phyloP scores from a whole-genome alignment of 768 basidiomycete species.

The Termitomyces sp. region DNA sequence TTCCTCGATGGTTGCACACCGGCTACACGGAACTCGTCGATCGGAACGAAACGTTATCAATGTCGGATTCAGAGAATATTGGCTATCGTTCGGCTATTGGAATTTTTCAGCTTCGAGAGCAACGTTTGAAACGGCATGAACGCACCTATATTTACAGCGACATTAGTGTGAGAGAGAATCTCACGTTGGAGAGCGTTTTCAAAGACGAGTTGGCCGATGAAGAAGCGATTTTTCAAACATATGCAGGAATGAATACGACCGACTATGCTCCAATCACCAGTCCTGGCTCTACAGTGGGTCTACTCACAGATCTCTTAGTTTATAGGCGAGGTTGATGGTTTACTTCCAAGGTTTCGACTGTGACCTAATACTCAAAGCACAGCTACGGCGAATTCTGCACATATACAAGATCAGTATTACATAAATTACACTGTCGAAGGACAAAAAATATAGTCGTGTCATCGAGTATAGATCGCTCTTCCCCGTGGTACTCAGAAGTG shows the following conservation, averaged over 20 bases:
- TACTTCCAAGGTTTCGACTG: background rate
- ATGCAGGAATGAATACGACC: background rate
- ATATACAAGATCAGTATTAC: background rate
- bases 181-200: slow-evolving; percentile 4
- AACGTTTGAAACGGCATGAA: background rate
- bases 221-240: background rate
- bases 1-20: slow-evolving; percentile 13
- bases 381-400: background rate
- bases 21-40: slow-evolving; percentile 8
- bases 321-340: background rate
- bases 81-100: slow-evolving; percentile 6
- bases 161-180: no score
- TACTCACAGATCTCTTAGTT: background rate
- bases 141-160: background rate
- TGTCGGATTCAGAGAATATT: slow-evolving; percentile 7
- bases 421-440: slow-evolving; percentile 1
- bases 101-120: slow-evolving; percentile 11
- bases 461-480: slow-evolving; percentile 13
- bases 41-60: background rate
- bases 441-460: slow-evolving; percentile 12
- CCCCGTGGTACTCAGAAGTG: slow-evolving; percentile 4
- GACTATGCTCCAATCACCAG: background rate
- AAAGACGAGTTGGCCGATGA: background rate
- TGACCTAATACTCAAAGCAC: background rate
- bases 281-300: background rate